Percentiles rank a stretch among this genome's conserved stretches.
These are phyloP conservation scores for Cornus suecica DNA, from an alignment of 148 eudicot species.

Conservation along the genomic window DNA sequence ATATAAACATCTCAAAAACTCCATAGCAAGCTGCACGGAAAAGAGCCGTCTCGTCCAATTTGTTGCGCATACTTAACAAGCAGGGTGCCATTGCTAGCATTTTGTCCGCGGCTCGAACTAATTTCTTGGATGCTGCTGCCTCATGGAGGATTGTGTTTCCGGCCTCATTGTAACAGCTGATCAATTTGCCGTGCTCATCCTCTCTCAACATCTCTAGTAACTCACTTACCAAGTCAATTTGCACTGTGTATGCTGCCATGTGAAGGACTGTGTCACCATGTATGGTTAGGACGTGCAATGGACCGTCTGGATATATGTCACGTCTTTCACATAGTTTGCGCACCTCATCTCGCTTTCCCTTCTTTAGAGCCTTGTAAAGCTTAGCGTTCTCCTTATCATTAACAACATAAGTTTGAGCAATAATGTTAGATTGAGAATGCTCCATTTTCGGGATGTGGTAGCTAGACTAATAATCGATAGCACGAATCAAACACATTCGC, in stretches of 20 bases:
- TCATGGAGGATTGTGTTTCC: constrained; percentile 17
- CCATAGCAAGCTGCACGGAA: constrained; percentile 8
- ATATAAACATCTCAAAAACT: neutral
- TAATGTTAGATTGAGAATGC: neutral
- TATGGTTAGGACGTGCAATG: constrained; percentile 2
- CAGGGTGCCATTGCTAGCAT: neutral
- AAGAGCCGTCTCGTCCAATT: constrained; percentile 6
- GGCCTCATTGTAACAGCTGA: neutral
- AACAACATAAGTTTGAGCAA: no score
- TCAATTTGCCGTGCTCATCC: neutral
- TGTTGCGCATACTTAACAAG: constrained; percentile 1
- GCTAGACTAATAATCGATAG: no score
- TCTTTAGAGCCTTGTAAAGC: neutral
- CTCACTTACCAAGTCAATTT: neutral
- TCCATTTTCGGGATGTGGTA: neutral
- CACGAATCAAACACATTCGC: no score
- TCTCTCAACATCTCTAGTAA: neutral
- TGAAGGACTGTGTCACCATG: constrained; percentile 14
- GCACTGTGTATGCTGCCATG: neutral
- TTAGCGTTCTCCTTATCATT: no score
- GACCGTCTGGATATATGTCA: neutral
- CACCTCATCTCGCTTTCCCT: neutral
- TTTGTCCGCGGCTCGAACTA: neutral
- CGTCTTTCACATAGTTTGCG: neutral
- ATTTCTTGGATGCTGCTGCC: neutral